Percentiles rank a stretch among this genome's conserved stretches.
phyloP scores from a whole-genome alignment of 148 eudicot species.

The Mesembryanthemum crystallinum region DNA sequence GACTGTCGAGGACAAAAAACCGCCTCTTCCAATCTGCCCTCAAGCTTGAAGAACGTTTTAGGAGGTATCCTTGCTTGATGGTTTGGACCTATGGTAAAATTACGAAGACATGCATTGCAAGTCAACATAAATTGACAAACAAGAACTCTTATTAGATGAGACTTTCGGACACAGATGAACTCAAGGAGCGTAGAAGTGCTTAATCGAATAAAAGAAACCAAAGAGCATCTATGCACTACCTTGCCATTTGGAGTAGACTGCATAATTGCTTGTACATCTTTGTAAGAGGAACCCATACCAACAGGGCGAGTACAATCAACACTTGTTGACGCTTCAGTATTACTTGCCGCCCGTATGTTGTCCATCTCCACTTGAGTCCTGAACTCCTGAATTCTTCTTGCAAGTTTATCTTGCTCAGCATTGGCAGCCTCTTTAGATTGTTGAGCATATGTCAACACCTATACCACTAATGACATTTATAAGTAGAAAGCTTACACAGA shows the following conservation, averaged over 20 bases:
- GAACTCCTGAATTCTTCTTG: conserved; percentile 94
- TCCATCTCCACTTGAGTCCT: conserved; percentile 89
- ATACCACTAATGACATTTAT: too few relatives aligned
- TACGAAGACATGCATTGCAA: not conserved
- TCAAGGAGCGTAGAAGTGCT: not conserved
- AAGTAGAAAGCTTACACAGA: not conserved
- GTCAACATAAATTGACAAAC: not conserved
- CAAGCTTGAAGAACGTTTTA: conserved; percentile 89
- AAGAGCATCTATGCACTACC: conserved; percentile 40
- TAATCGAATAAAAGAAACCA: conserved; percentile 1
- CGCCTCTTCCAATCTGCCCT: conserved; percentile 99
- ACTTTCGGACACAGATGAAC: conserved; percentile 1
- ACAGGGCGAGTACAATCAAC: conserved; percentile 94
- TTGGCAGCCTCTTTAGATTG: conserved; percentile 94
- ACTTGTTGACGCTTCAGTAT: conserved; percentile 87
- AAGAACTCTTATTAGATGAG: conserved; percentile 26
- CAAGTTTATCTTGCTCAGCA: conserved; percentile 92
- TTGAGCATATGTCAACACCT: conserved; percentile 95
- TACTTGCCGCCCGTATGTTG: too few relatives aligned
- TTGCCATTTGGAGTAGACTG: conserved; percentile 71
- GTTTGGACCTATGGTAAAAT: conserved; percentile 89
- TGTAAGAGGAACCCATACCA: conserved; percentile 58
- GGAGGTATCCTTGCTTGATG: conserved; percentile 92
- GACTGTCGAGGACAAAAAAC: conserved; percentile 94
- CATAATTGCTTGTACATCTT: conserved; percentile 69